Conservation (phyloP, 2,329 filamentous ascomycete species). For the Albifimbria verrucaria region DNA sequence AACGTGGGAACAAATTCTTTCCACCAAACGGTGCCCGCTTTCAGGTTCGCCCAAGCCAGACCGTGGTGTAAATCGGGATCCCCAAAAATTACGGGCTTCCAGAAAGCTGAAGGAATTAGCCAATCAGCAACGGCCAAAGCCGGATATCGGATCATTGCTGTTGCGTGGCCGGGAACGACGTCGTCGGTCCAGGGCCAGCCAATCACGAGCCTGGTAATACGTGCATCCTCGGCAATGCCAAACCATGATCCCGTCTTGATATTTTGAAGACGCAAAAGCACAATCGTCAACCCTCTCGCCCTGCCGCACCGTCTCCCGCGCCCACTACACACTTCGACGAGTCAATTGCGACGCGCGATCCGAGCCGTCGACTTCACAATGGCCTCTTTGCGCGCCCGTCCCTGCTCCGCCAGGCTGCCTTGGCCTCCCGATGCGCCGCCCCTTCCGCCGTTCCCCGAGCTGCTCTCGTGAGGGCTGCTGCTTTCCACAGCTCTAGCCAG, state of each 20-base stretch:
- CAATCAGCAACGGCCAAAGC: conserved; percentile 23
- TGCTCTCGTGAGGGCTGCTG: conserved; percentile 57
- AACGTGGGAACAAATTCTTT: too few relatives aligned
- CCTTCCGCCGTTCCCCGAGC: conserved; percentile 31
- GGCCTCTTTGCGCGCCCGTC: conserved; percentile 56
- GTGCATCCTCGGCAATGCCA: conserved; percentile 48
- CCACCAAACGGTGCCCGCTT: too few relatives aligned
- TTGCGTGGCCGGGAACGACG: conserved; percentile 24
- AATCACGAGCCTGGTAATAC: conserved; percentile 44
- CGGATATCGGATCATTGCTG: conserved; percentile 16
- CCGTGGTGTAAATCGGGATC: neutral
- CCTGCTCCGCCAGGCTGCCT: conserved; percentile 51
- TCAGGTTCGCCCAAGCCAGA: too few relatives aligned
- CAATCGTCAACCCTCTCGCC: conserved; percentile 12
- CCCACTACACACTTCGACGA: conserved; percentile 17
- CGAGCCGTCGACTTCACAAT: conserved; percentile 32
- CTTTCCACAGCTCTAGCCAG: conserved; percentile 82
- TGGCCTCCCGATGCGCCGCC: conserved; percentile 35
- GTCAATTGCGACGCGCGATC: conserved; percentile 23
- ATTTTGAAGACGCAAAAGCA: neutral
- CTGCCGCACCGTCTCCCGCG: conserved; percentile 5
- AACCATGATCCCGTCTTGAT: conserved; percentile 18
- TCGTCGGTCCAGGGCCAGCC: conserved; percentile 27
- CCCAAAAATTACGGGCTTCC: conserved; percentile 24
- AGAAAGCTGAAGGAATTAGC: conserved; percentile 11